These are phyloP conservation scores for Coffea canephora DNA, from an alignment of 257 asterid genomes.

Conservation along the genomic window DNA sequence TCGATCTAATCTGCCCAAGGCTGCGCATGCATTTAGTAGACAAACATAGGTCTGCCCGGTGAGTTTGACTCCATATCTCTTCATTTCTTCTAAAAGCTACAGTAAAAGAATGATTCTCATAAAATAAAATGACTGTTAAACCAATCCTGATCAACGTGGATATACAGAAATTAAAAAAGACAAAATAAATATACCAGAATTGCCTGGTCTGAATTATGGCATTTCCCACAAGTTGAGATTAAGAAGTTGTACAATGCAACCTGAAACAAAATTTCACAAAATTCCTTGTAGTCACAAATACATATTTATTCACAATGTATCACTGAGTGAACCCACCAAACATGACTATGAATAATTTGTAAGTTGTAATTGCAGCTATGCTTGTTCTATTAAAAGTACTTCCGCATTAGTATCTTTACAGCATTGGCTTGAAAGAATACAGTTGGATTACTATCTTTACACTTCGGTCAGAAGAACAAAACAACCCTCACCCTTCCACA, in stretches of 20 bases:
- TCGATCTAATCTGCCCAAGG: conserved; percentile 75
- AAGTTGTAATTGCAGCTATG: not conserved
- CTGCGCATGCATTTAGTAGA: conserved; percentile 92
- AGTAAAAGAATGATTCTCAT: conserved; percentile 21
- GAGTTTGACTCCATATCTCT: conserved; percentile 80
- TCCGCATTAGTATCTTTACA: not conserved
- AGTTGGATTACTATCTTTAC: not conserved
- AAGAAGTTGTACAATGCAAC: conserved; percentile 80
- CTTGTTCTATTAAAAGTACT: not conserved
- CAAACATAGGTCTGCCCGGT: conserved; percentile 86
- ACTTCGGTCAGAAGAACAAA: not conserved
- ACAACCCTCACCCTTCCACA: not conserved
- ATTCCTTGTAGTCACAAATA: not conserved
- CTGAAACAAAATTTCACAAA: conserved; percentile 34
- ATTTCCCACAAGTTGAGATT: conserved; percentile 90
- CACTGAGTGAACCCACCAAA: not conserved
- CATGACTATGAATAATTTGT: not conserved
- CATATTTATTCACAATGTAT: not conserved
- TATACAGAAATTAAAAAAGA: conserved; percentile 7
- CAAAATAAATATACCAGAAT: conserved; percentile 47
- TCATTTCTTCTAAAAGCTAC: conserved; percentile 95
- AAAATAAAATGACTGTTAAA: conserved; percentile 12
- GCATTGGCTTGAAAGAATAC: not conserved
- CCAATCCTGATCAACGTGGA: conserved; percentile 1
- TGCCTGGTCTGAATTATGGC: conserved; percentile 83